These are phyloP conservation scores for Aquilaria sinensis DNA, from an alignment of 345 rosid genomes.

Conservation along the genomic window DNA sequence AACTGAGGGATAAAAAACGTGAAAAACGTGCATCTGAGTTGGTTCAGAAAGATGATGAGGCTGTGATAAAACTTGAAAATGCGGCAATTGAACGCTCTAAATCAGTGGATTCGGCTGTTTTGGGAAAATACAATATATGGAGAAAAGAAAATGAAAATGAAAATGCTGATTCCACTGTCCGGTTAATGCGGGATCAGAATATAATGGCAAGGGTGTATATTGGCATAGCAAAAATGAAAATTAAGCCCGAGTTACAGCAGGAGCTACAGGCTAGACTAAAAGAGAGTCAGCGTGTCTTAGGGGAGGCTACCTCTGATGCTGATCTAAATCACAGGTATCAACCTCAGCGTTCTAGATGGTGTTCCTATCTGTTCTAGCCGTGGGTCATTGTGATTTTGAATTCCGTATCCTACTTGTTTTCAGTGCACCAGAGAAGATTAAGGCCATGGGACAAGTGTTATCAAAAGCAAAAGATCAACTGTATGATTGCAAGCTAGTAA, in stretches of 20 bases:
- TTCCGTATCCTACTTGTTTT: constrained; percentile 11
- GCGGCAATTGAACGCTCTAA: constrained; percentile 93
- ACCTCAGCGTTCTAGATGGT: constrained; percentile 1
- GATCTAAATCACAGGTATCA: constrained; percentile 76
- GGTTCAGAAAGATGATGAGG: constrained; percentile 64
- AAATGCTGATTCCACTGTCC: constrained; percentile 78
- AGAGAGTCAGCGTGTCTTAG: constrained; percentile 78
- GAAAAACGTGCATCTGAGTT: constrained; percentile 73
- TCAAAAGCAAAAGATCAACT: constrained; percentile 75
- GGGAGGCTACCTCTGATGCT: constrained; percentile 71
- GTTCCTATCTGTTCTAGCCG: constrained; percentile 1
- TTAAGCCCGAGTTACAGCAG: constrained; percentile 54
- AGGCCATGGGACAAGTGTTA: constrained; percentile 86
- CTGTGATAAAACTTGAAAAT: constrained; percentile 74
- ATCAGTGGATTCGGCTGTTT: constrained; percentile 89
- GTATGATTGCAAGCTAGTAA: constrained; percentile 92
- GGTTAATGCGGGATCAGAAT: constrained; percentile 90
- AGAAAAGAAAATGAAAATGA: constrained; percentile 88
- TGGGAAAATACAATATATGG: constrained; percentile 97
- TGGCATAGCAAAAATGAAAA: constrained; percentile 75
- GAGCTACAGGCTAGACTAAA: constrained; percentile 77
- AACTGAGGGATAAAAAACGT: constrained; percentile 78
- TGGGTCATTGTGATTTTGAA: constrained; percentile 8
- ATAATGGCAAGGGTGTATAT: constrained; percentile 92
- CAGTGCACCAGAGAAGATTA: constrained; percentile 80